Conservation (phyloP, 192 early-diverging fungal species). For the Lunasporangiospora selenospora region DNA sequence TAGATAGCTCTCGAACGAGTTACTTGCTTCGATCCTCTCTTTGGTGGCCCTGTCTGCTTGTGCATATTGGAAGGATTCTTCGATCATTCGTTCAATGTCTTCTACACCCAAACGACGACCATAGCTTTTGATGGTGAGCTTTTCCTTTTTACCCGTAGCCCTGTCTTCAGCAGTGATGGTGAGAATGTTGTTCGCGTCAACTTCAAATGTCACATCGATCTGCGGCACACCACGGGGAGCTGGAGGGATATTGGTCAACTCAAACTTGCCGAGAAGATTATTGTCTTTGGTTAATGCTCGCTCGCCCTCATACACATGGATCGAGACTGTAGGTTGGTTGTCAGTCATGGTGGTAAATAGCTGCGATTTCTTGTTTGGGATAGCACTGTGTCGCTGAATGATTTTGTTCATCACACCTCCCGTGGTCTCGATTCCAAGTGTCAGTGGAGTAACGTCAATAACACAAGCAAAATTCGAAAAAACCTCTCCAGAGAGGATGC, state of each 20-base stretch:
- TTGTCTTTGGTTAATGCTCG: constrained; percentile 95
- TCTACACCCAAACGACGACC: constrained; percentile 96
- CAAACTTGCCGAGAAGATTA: constrained; percentile 97
- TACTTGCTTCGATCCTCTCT: constrained; percentile 86
- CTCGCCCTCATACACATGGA: constrained; percentile 96
- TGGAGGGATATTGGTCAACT: constrained; percentile 93
- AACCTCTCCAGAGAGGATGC: constrained; percentile 92
- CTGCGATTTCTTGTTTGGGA: constrained; percentile 95
- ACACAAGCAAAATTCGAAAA: constrained; percentile 92
- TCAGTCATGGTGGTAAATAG: constrained; percentile 94
- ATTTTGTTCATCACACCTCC: constrained; percentile 95
- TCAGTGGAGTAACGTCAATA: constrained; percentile 92
- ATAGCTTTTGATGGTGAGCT: constrained; percentile 98
- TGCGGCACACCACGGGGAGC: constrained; percentile 96
- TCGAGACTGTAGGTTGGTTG: constrained; percentile 93
- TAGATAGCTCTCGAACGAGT: constrained; percentile 88
- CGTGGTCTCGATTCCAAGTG: constrained; percentile 95
- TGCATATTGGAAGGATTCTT: constrained; percentile 94
- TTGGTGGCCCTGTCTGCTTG: constrained; percentile 90
- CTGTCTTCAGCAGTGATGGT: constrained; percentile 92
- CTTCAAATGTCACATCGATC: constrained; percentile 94
- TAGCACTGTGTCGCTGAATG: constrained; percentile 94
- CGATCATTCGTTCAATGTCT: constrained; percentile 95
- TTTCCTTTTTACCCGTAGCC: constrained; percentile 88
- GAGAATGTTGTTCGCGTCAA: constrained; percentile 95